Conservation (phyloP, 352 stramenopile genomes). For the Phytophthora crassamura region DNA sequence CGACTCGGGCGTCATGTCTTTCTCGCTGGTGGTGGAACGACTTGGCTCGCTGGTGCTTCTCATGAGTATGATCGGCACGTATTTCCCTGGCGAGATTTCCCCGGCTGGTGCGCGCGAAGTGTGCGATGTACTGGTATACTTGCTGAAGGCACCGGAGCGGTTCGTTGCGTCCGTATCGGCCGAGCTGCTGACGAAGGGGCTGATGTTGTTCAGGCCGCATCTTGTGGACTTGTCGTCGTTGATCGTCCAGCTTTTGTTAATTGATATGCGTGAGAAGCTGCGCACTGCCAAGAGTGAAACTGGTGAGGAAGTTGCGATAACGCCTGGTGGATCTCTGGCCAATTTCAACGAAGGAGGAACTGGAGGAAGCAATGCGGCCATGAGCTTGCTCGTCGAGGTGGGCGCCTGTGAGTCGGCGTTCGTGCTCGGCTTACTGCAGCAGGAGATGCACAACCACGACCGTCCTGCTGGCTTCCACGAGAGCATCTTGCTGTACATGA, state of each 20-base stretch:
- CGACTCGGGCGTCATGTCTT: conserved; percentile 28
- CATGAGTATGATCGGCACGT: conserved; percentile 88
- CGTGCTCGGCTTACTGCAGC: conserved; percentile 74
- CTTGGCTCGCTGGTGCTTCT: conserved; percentile 80
- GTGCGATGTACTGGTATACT: conserved; percentile 76
- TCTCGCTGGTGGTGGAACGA: conserved; percentile 56
- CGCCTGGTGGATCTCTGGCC: conserved; percentile 42
- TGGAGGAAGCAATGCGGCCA: conserved; percentile 71
- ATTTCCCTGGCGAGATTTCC: conserved; percentile 84
- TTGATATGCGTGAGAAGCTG: conserved; percentile 80
- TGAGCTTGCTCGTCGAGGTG: conserved; percentile 82
- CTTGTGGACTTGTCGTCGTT: conserved; percentile 82
- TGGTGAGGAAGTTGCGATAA: conserved; percentile 11
- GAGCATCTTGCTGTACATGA: conserved; percentile 80
- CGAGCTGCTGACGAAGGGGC: conserved; percentile 80
- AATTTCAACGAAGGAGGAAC: conserved; percentile 44
- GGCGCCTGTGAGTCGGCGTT: conserved; percentile 82
- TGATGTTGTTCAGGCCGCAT: conserved; percentile 87
- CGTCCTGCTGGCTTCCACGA: conserved; percentile 73
- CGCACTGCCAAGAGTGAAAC: conserved; percentile 39
- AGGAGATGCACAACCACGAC: conserved; percentile 86
- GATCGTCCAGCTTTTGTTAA: conserved; percentile 73
- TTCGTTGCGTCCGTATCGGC: conserved; percentile 73
- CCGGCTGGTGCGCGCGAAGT: conserved; percentile 78
- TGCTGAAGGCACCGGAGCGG: conserved; percentile 61